These are phyloP conservation scores for Sporisorium scitamineum DNA, from an alignment of 1,284 basidiomycete genomes.

Conservation along the genomic window DNA sequence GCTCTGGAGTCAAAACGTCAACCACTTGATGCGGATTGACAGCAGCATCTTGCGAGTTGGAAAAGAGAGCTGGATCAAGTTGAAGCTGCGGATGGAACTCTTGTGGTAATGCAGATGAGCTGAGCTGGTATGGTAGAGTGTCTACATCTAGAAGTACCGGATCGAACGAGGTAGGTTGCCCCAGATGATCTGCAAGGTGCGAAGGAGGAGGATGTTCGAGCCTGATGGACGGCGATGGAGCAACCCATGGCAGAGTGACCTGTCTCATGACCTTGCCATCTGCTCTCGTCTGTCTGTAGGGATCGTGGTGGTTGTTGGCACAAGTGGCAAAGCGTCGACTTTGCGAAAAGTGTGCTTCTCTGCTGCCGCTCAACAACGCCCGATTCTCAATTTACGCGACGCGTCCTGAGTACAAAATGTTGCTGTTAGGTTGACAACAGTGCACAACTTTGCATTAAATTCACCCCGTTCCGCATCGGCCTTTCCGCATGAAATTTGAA, in stretches of 20 bases:
- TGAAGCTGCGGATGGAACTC: constrained; percentile 2
- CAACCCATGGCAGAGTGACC: constrained; percentile 37
- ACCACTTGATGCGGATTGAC: neutral
- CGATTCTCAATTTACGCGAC: constrained; percentile 21
- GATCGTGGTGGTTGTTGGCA: neutral
- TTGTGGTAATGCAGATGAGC: neutral
- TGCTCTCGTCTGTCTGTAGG: constrained; percentile 1
- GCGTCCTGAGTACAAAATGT: constrained; percentile 10
- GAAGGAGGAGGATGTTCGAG: neutral
- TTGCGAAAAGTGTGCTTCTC: neutral
- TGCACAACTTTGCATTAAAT: neutral
- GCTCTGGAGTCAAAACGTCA: constrained; percentile 10
- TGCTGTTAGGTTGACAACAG: constrained; percentile 12
- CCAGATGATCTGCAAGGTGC: neutral
- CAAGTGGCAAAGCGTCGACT: neutral
- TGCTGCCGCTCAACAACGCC: neutral
- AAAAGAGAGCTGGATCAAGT: constrained; percentile 21
- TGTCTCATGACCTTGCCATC: constrained; percentile 42
- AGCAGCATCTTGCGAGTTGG: constrained; percentile 5
- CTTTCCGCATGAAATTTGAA: neutral
- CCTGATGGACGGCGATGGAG: constrained; percentile 10
- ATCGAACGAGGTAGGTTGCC: constrained; percentile 5
- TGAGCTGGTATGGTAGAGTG: constrained; percentile 4
- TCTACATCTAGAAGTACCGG: constrained; percentile 13
- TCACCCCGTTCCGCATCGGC: neutral